A percentile compares a stretch with the other conserved stretches of the same genome.
Evolutionary conservation across 305 asterid species (phyloP).

Genomic region (Solanum hybrid): DNA sequence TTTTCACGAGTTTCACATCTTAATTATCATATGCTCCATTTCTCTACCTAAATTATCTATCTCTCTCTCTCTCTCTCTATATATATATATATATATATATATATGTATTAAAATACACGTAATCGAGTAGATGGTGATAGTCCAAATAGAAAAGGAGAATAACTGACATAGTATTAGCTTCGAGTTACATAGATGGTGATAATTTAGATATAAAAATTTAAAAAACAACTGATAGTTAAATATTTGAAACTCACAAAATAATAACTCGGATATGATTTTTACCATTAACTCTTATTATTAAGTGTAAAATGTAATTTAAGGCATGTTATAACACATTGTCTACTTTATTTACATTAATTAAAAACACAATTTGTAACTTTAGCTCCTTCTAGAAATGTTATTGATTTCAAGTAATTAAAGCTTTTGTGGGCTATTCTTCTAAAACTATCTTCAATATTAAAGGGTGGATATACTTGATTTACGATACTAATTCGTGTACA

Average conservation of each 20-base stretch:
- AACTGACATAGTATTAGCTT: not conserved
- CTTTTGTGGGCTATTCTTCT: not conserved
- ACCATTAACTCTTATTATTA: too few species aligned
- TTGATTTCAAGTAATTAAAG: not conserved
- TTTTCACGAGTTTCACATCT: not conserved
- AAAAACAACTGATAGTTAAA: too few species aligned
- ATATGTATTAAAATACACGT: not conserved
- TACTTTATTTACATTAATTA: not conserved
- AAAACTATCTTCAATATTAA: not conserved
- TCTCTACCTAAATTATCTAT: too few species aligned
- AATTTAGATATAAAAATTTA: too few species aligned
- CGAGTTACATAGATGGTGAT: not conserved
- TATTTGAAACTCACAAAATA: not conserved
- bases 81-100: too few species aligned
- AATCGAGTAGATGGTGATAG: not conserved
- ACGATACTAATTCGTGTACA: too few species aligned
- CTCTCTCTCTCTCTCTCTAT: too few species aligned
- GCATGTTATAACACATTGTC: not conserved
- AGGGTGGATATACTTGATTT: not conserved
- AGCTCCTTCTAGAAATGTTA: not conserved
- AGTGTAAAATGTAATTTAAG: not conserved
- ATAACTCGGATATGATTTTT: too few species aligned
- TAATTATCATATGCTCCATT: too few species aligned
- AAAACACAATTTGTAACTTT: not conserved
- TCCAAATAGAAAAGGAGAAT: not conserved